Conservation (phyloP, 2,329 filamentous ascomycete genomes). For the Phialemonium atrogriseum region DNA sequence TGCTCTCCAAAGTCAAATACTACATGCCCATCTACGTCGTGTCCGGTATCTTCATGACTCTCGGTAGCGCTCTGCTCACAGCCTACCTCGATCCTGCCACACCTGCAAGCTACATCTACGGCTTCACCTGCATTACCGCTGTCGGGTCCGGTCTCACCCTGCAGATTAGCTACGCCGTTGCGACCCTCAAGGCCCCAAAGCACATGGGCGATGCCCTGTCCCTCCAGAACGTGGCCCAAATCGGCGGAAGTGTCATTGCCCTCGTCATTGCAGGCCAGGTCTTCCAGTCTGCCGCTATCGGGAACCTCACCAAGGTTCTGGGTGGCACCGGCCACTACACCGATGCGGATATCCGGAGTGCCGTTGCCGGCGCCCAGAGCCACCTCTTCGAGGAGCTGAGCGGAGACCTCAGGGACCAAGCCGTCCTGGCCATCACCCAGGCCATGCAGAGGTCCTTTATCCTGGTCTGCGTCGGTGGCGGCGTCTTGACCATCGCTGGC, state of each 20-base stretch:
- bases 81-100: conserved; percentile 8
- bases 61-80: conserved; percentile 7
- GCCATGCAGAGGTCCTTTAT: conserved; percentile 23
- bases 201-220: conserved; percentile 12
- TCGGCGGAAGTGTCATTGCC: conserved; percentile 14
- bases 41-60: conserved; percentile 5
- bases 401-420: conserved; percentile 15
- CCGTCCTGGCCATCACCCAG: conserved; percentile 22
- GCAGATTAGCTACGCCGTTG: conserved; percentile 20
- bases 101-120: conserved; percentile 8
- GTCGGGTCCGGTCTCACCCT: conserved; percentile 11
- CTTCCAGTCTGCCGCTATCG: conserved; percentile 21
- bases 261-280: conserved; percentile 19
- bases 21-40: conserved; percentile 10
- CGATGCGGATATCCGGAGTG: conserved; percentile 19
- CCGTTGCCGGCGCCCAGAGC: conserved; percentile 23
- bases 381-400: conserved; percentile 18
- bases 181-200: conserved; percentile 12
- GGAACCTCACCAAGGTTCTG: conserved; percentile 15
- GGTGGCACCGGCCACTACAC: conserved; percentile 17
- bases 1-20: conserved; percentile 5
- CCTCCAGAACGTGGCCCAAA: conserved; percentile 20
- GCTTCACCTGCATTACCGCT: conserved; percentile 6
- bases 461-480: conserved; percentile 20
- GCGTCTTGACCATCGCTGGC: conserved; percentile 13